Percentiles rank a stretch among this genome's conserved stretches.
These are phyloP conservation scores for Arachis monticola DNA, from an alignment of 331 rosid species.

Conservation along the genomic window DNA sequence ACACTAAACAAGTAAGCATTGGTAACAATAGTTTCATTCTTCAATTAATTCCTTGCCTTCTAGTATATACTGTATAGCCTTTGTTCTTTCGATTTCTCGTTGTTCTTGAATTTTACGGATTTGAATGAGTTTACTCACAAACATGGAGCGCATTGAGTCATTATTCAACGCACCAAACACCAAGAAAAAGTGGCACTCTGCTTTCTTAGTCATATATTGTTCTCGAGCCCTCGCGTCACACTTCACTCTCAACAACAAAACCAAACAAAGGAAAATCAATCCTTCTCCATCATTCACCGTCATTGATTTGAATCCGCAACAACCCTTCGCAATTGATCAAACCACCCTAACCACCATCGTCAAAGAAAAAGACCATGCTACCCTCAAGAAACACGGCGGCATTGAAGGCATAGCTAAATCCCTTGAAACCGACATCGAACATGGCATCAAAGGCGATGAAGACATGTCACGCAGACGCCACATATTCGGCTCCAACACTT, in stretches of 20 bases:
- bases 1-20: neutral
- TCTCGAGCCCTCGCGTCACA: constrained; percentile 37
- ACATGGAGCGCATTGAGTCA: constrained; percentile 10
- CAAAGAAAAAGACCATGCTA: constrained; percentile 29
- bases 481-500: constrained; percentile 47
- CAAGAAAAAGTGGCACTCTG: constrained; percentile 42
- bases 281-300: constrained; percentile 29
- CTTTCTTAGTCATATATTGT: constrained; percentile 41
- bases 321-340: constrained; percentile 31
- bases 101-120: neutral
- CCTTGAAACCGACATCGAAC: constrained; percentile 26
- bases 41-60: neutral
- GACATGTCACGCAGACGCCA: constrained; percentile 31
- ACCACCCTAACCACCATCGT: constrained; percentile 14
- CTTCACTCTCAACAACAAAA: constrained; percentile 8
- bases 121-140: constrained; percentile 28
- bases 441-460: constrained; percentile 33
- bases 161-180: constrained; percentile 18
- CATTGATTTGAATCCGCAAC: constrained; percentile 25
- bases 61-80: neutral
- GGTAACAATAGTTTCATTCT: neutral
- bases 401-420: constrained; percentile 33
- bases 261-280: neutral
- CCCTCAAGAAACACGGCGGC: constrained; percentile 31
- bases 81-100: neutral